Conservation (phyloP, 2,329 filamentous ascomycete genomes). For the Claviceps pusilla region DNA sequence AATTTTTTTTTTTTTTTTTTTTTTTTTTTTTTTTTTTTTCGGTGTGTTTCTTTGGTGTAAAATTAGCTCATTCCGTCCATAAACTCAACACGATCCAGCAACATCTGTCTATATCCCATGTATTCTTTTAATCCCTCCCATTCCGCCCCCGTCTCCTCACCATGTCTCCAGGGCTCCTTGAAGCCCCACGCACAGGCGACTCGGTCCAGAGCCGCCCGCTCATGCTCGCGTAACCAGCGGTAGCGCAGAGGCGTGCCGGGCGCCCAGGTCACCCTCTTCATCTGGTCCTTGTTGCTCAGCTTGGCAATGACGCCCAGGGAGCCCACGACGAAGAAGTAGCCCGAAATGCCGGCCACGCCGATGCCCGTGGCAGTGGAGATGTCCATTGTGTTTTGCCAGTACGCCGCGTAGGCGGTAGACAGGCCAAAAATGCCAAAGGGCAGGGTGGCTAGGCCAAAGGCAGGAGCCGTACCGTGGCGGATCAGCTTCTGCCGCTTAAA, state of each 20-base stretch:
- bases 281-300: constrained; percentile 83
- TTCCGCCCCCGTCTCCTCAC: constrained; percentile 80
- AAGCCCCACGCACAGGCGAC: constrained; percentile 88
- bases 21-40: too few relatives aligned
- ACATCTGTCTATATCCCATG: constrained; percentile 70
- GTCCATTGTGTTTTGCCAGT: constrained; percentile 57
- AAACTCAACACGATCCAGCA: constrained; percentile 74
- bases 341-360: constrained; percentile 64
- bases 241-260: constrained; percentile 65
- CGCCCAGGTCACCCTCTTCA: constrained; percentile 84
- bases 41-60: too few relatives aligned
- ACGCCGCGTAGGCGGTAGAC: constrained; percentile 35
- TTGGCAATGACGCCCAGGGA: constrained; percentile 73
- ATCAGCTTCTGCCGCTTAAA: constrained; percentile 54
- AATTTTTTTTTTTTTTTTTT: too few relatives aligned
- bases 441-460: constrained; percentile 38
- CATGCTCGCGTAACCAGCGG: constrained; percentile 79
- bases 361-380: constrained; percentile 57
- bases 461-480: constrained; percentile 46
- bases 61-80: constrained; percentile 68
- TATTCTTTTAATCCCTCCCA: constrained; percentile 81
- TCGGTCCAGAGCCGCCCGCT: constrained; percentile 72
- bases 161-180: constrained; percentile 60
- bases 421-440: constrained; percentile 57
- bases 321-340: constrained; percentile 68